These are phyloP conservation scores for Avena eriantha DNA, from an alignment of 176 grass and related monocot species.

Conservation along the genomic window DNA sequence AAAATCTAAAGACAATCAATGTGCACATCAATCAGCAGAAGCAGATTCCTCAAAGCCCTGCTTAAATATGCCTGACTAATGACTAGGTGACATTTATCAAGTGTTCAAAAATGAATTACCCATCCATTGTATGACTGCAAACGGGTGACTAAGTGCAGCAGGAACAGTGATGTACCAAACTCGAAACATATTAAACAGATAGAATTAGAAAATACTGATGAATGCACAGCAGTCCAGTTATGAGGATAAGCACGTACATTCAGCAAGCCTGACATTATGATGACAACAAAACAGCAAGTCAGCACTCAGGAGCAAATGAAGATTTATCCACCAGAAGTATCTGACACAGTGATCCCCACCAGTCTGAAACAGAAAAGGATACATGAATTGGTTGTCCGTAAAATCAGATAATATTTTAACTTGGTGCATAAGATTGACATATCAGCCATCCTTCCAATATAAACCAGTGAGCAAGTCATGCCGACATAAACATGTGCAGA, in stretches of 20 bases:
- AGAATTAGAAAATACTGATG: background rate
- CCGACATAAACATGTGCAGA: background rate
- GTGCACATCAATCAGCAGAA: no score
- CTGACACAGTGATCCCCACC: conserved; percentile 36
- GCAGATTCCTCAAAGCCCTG: no score
- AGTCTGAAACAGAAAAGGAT: conserved; percentile 50
- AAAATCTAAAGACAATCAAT: no score
- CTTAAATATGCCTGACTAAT: background rate
- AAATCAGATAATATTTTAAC: background rate
- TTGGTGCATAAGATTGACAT: background rate
- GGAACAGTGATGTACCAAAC: no score
- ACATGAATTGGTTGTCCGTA: conserved; percentile 28
- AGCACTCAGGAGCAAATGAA: conserved; percentile 55
- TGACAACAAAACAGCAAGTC: conserved; percentile 30
- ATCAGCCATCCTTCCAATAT: background rate
- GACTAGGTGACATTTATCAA: conserved; percentile 10
- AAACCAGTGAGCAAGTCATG: background rate
- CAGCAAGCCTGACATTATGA: conserved; percentile 75
- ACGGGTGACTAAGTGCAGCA: no score
- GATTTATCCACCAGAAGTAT: conserved; percentile 52
- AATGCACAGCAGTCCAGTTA: conserved; percentile 20
- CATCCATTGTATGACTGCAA: no score
- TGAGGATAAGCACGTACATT: conserved; percentile 56
- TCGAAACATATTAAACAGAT: background rate
- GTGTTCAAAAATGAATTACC: no score